phyloP scores from a whole-genome alignment of 1,284 basidiomycete species.

The Leccinum insigne region DNA sequence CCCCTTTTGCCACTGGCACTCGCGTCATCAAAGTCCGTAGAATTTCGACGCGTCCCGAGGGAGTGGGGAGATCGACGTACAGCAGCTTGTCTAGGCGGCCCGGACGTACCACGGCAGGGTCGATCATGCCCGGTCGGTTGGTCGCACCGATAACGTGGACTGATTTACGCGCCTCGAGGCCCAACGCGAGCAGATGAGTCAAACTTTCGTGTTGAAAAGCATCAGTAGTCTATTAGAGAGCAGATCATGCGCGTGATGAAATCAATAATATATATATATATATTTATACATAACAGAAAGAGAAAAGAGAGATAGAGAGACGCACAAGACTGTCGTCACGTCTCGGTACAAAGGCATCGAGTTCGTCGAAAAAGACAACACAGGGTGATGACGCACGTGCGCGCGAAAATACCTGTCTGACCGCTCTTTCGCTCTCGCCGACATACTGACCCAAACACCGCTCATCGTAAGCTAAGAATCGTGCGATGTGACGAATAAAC shows the following conservation, averaged over 20 bases:
- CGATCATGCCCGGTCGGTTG: slow-evolving; percentile 99
- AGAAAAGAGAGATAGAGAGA: slow-evolving; percentile 5
- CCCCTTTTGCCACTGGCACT: slow-evolving; percentile 61
- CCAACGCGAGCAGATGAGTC: slow-evolving; percentile 97
- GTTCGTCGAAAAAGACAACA: slow-evolving; percentile 95
- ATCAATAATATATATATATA: neutral
- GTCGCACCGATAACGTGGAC: slow-evolving; percentile 98
- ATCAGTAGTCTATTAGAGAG: neutral
- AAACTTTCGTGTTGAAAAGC: slow-evolving; percentile 53
- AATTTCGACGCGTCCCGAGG: slow-evolving; percentile 85
- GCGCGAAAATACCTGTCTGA: slow-evolving; percentile 90
- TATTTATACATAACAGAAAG: too few relatives aligned
- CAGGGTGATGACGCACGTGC: slow-evolving; percentile 89
- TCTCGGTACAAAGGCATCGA: slow-evolving; percentile 94
- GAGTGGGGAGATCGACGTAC: slow-evolving; percentile 89
- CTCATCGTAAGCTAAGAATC: neutral
- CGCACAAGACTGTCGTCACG: slow-evolving; percentile 88
- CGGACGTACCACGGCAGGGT: slow-evolving; percentile 97
- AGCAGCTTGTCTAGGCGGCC: slow-evolving; percentile 48
- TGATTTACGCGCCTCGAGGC: slow-evolving; percentile 85
- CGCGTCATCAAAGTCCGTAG: slow-evolving; percentile 68
- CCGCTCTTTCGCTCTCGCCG: slow-evolving; percentile 95
- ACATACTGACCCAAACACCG: slow-evolving; percentile 71
- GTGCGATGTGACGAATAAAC: neutral
- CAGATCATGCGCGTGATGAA: too few relatives aligned